These are phyloP conservation scores for Ophidiomyces ophidiicola DNA, from an alignment of 2,329 filamentous ascomycete genomes.

Conservation along the genomic window DNA sequence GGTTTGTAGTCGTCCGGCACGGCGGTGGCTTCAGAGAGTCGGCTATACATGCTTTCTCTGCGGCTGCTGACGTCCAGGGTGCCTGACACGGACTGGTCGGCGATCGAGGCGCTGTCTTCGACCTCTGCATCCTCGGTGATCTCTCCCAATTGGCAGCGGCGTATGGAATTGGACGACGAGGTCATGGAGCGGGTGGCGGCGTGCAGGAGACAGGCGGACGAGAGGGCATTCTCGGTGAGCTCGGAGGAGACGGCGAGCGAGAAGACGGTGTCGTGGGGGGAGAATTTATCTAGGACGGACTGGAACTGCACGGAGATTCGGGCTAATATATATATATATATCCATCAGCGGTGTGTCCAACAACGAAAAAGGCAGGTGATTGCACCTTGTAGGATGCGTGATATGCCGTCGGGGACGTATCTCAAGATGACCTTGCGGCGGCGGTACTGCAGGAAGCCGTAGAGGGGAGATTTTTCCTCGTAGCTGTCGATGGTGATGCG, in stretches of 20 bases:
- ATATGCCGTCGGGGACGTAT: conserved; percentile 82
- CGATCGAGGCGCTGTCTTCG: conserved; percentile 28
- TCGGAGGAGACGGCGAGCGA: conserved; percentile 62
- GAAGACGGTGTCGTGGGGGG: conserved; percentile 76
- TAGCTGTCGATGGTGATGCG: conserved; percentile 66
- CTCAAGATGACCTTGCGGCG: conserved; percentile 84
- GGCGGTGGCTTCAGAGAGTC: conserved; percentile 16
- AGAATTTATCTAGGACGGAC: conserved; percentile 45
- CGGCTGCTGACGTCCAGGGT: conserved; percentile 9
- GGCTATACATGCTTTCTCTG: conserved; percentile 19
- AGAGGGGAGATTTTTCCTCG: conserved; percentile 74
- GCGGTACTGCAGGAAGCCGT: conserved; percentile 81
- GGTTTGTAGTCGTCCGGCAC: conserved; percentile 12
- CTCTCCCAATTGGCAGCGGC: conserved; percentile 68
- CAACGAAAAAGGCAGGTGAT: not conserved
- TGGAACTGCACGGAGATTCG: conserved; percentile 63
- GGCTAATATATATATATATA: no score
- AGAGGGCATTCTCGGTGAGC: conserved; percentile 76
- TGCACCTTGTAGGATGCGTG: conserved; percentile 81
- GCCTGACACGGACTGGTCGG: conserved; percentile 1
- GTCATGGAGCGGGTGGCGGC: conserved; percentile 75
- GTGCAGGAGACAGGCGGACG: conserved; percentile 77
- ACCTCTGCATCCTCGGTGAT: conserved; percentile 91
- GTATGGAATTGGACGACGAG: conserved; percentile 69
- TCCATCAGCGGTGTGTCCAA: no score